Evolutionary conservation across 495 filamentous ascomycete species (phyloP), one percentile per base, ranked within the genome.

Genomic region (Penicillium robsamsonii): DNA sequence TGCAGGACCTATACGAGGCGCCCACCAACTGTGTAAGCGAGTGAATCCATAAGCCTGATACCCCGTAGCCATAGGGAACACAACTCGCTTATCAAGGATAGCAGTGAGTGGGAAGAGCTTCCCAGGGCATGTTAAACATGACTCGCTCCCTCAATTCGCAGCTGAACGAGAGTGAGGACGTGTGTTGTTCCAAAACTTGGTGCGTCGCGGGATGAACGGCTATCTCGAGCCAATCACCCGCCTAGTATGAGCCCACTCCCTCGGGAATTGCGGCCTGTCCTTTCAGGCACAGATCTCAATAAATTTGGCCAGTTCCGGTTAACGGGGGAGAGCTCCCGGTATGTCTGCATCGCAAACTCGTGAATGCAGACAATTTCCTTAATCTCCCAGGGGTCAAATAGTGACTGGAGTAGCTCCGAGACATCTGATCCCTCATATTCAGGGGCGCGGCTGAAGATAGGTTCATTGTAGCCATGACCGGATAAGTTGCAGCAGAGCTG

Each of bases 141-240:
- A 12, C 11, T 37, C 2, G 12, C 15, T 37, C 4, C 35, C 4
- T 27, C 4, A 37, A 5, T 37, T 15, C 4, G 12, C n/a, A 46
- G 22, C 22, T 22, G 7, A 45, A n/a, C 18, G 17, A 27, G 5
- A 27, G 24, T 4, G 25, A 27, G 25, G 25, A 27, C 25, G 2
- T 27, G 4, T 27, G 25, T 2, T 27, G 25, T 27, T 27, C 25
- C 25, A 27, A 27, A 27, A 27, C 6, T 27, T 7, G 25, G 25
- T 45, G 53, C 42, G 45, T 55, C 20, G 45, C 51, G 11, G 35
- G 27, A 15, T 24, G n/a, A 11, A 49, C 31, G 11, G 30, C 45
- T 41, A 40, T 42, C 35, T 31, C 31, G 43, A 31, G 53, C 42
- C 20, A 44, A 44, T 44, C 20, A 25, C 0, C 25, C 6, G 4